Evolutionary conservation across 2,329 filamentous ascomycete genomes (phyloP).

Genomic region (Botryosphaeria dothidea): DNA sequence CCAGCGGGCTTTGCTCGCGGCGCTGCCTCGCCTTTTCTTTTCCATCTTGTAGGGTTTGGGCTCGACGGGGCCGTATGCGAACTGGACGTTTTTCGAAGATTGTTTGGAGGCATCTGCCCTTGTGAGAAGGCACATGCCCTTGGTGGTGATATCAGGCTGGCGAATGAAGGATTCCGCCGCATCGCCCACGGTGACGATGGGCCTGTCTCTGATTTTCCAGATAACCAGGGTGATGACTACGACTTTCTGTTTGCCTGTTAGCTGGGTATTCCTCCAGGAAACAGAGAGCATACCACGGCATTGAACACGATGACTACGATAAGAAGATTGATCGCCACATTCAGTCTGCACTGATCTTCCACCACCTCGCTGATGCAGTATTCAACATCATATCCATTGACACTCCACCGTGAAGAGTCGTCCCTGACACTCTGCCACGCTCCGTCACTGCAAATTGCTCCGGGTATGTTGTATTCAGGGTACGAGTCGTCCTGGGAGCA

Average conservation of each 20-base stretch:
- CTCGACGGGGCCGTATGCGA: not conserved
- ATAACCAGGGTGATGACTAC: not conserved
- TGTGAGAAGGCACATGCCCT: not conserved
- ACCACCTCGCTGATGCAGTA: conserved; percentile 7
- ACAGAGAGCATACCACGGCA: not conserved
- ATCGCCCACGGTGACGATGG: conserved; percentile 29
- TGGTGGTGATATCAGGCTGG: conserved; percentile 1
- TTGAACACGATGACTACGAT: not conserved
- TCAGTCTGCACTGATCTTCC: not conserved
- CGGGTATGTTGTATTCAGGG: too few species aligned
- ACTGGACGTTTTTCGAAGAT: not conserved
- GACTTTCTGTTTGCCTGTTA: not conserved
- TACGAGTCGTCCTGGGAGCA: conserved; percentile 11
- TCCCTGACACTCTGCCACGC: not conserved
- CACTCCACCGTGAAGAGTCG: not conserved
- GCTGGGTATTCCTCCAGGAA: not conserved
- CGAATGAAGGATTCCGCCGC: conserved; percentile 26
- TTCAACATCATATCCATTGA: not conserved
- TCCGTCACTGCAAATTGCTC: conserved; percentile 17
- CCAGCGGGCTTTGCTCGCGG: not conserved
- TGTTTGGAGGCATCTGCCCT: not conserved
- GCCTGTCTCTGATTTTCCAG: not conserved
- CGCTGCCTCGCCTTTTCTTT: not conserved
- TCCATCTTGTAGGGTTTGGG: not conserved
- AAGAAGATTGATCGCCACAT: not conserved